Base-by-base conservation (phyloP, 441 rosid genomes). In the Aleurites moluccanus region DNA sequence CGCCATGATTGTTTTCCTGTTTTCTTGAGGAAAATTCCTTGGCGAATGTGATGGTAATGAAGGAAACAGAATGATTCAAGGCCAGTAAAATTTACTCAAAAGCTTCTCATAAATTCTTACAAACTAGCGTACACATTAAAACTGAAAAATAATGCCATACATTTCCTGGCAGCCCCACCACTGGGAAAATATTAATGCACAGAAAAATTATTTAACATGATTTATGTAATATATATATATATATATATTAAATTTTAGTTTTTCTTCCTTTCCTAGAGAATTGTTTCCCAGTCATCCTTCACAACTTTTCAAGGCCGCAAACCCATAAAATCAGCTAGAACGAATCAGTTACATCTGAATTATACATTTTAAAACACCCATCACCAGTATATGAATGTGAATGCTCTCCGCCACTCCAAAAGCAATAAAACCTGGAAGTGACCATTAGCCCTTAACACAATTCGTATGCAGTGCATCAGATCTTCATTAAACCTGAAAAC, bases 241-340 rank as follows among this genome's bases (percentile, higher is more conserved):
- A 9, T 18, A 52, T 52, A 49, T 49, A 15, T 16, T n/a, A 49
- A n/a, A 49, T 49, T 64, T 10, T 53, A 9, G 27, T 72, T 25
- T 52, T 9, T 72, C 10, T 62, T 59, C 21, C 30, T 28, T 63
- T 20, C 55, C 42, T 42, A 35, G 55, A 72, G 38, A 59, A 64
- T 44, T 56, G 50, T 69, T 18, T 70, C 45, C 57, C 62, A 62
- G 10, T 21, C n/a, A 14, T 14, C 72, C n/a, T n/a, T n/a, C 73
- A 64, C 69, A 50, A 67, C 53, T 72, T 40, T 47, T 59, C 21
- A 28, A 44, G 44, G 44, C 33, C 77, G 44, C 30, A 62, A 67
- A 40, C 67, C 80, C 76, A 33, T 61, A 6, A n/a, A 52, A 50
- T 77, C 82, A 35, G 61, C 64, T 49, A 60, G 45, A 73, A 45